Evolutionary conservation across 768 basidiomycete genomes (phyloP), one percentile per base, ranked within the genome.

Genomic region (Termitomyces sp.): DNA sequence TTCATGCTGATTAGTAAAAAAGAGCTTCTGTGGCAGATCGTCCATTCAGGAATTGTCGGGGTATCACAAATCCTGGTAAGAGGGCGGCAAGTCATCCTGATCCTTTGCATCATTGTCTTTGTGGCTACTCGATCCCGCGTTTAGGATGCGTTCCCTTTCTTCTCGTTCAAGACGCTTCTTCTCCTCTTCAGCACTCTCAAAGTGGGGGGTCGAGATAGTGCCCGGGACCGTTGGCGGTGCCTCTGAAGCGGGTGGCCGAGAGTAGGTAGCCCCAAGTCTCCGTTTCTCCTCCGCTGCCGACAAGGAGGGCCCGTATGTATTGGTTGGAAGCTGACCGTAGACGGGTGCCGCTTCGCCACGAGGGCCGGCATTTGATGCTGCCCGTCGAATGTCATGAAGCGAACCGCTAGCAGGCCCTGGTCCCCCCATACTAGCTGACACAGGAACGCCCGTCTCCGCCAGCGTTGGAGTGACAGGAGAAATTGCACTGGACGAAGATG

Each of bases 381-480:
- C 73, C 26, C 63, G 69, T 53, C 72, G 78, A 62, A 84, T 74
- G 57, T 86, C 79, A 60, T 71, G 78, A 55, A 89, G 72, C 2
- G 86, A 86, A 5, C 87, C 89, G 59, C 81, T 83, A 2, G 82
- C 79, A 5, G 87, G 86, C 3, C 88, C 87, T 42, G 87, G 85
- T 8, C 87, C 89, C 0, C 65, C 71, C 4, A 76, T 72, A 18
- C 85, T 82, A 4, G 85, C 84, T 18, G 78, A 71, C n/a, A 88
- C 73, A 18, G 88, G 89, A n/a, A 88, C 72, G 13, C 87, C 88
- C 0, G 89, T 89, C 68, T 91, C 89, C 10, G 89, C 87, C 7
- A 92, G 79, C 4, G 88, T 90, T 4, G 86, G 88, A 8, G 72
- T 73, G n/a, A 68, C 68, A 30, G 69, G 62, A 9, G 79, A 71